Base-by-base conservation (phyloP, 2,329 filamentous ascomycete genomes). In the Talaromyces sp. region DNA sequence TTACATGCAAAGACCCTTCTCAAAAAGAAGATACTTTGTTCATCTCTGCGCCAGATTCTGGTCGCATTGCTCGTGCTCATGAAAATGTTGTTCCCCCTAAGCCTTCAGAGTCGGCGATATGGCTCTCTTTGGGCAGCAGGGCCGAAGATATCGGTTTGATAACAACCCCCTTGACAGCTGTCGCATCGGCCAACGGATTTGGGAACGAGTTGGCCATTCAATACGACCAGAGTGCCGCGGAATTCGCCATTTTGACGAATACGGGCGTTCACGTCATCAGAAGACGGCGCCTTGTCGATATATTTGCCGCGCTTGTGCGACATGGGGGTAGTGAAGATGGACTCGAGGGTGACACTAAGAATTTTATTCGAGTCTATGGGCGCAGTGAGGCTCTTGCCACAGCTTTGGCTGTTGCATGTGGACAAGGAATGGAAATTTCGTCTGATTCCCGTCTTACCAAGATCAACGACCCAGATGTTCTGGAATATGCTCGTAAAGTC, bases 191-290 rank as follows among this genome's bases (percentile, higher is more conserved):
- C 0, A 75, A 87, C 25, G 94, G 93, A 0, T 98, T 97, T 72
- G 93, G 94, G 11, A 99, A 99, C 71, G 95, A 99, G 78, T 83
- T 98, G 64, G 92, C 95, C 1, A 90, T 96, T n/a, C 96, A 99
- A 71, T 99, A 95, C 71, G 95, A 99, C 72, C 85, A 91, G 66
- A 83, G 88, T 0, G 85, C 90, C 0, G 88, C 90, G 60, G 94
- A 99, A 74, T 88, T 98, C 68, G 95, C 94, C 1, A 87, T 99
- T 56, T 84, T 99, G 62, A 98, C 95, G 37, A 96, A 95, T 71
- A 92, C 87, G 15, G 95, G 95, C 2, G 87, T 99, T 62, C 92
- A 97, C 72, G 86, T 96, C 8, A 87, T 98, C 62, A 89, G 92
- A 63, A 85, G 95, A 59, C 86, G 92, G 72, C 85, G 95, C 63